A percentile compares a stretch with the other conserved stretches of the same genome.
Conservation (phyloP, 306 rosid genomes). For the Pyrus bretschneideri region DNA sequence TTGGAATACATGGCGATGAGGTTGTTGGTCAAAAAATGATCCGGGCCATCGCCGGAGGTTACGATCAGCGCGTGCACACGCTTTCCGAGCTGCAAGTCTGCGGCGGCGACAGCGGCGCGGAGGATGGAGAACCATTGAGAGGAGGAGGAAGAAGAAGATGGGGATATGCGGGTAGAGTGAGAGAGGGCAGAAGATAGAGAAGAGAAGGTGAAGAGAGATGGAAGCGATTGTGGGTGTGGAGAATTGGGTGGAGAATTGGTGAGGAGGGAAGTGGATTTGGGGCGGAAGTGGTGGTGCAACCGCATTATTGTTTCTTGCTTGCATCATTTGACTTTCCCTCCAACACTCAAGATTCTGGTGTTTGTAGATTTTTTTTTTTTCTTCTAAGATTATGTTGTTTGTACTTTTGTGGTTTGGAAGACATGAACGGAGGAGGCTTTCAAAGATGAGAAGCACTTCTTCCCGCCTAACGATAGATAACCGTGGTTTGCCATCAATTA, state of each 20-base stretch:
- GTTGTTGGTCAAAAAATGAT: conserved; percentile 55
- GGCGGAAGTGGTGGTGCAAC: conserved; percentile 22
- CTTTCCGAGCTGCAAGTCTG: conserved; percentile 55
- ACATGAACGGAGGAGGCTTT: not conserved
- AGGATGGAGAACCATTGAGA: conserved; percentile 62
- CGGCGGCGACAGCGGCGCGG: conserved; percentile 46
- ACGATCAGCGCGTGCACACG: conserved; percentile 48
- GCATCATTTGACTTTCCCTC: conserved; percentile 21
- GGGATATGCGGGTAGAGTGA: not conserved
- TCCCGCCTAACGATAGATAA: no score
- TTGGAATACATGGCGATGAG: conserved; percentile 64
- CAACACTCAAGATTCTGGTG: not conserved
- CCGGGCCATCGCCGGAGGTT: conserved; percentile 34
- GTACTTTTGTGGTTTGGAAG: not conserved
- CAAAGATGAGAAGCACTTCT: no score
- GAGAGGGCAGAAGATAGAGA: not conserved
- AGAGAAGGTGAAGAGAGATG: not conserved
- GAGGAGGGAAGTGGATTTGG: conserved; percentile 12
- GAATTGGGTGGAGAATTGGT: not conserved
- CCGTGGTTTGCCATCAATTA: no score
- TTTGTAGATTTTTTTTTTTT: not conserved
- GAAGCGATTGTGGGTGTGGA: not conserved
- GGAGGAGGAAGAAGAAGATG: conserved; percentile 13
- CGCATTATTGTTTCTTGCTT: conserved; percentile 26
- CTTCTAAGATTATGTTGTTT: not conserved